Percentiles rank a stretch among this genome's conserved stretches.
phyloP scores from a whole-genome alignment of 2,329 filamentous ascomycete species.

The Zasmidium cellare region DNA sequence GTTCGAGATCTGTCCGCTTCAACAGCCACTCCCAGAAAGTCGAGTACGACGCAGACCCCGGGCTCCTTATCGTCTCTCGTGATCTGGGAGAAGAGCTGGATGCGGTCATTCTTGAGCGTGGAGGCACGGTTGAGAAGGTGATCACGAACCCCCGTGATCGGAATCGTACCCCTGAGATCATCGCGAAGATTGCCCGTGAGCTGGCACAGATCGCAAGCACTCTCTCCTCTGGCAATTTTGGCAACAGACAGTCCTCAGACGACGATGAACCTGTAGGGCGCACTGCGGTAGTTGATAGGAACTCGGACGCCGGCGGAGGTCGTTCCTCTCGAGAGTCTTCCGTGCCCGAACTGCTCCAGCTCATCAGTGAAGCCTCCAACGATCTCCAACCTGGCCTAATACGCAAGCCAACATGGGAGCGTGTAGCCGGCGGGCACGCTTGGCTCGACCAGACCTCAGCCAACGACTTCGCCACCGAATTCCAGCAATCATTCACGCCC shows the following conservation, averaged over 20 bases:
- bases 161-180: conserved; percentile 16
- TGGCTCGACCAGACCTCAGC: neutral
- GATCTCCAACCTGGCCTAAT: neutral
- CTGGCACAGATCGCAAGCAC: conserved; percentile 26
- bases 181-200: conserved; percentile 29
- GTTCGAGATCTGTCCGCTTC: conserved; percentile 2
- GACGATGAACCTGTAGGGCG: conserved; percentile 6
- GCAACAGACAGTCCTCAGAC: conserved; percentile 18
- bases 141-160: conserved; percentile 39
- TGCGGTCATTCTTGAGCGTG: conserved; percentile 42
- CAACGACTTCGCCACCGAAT: neutral
- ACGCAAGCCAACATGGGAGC: neutral
- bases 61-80: conserved; percentile 14
- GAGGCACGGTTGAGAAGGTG: conserved; percentile 38
- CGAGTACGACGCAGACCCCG: neutral
- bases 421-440: neutral
- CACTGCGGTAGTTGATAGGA: conserved; percentile 33
- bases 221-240: conserved; percentile 11
- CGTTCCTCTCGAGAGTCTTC: neutral
- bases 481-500: neutral
- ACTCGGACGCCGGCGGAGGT: neutral
- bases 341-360: neutral
- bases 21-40: neutral
- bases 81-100: conserved; percentile 42
- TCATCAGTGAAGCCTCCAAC: neutral